A percentile compares a stretch with the other conserved stretches of the same genome.
Conservation (phyloP, 1,139 yeast species). For the Zygosaccharomyces sapae region DNA sequence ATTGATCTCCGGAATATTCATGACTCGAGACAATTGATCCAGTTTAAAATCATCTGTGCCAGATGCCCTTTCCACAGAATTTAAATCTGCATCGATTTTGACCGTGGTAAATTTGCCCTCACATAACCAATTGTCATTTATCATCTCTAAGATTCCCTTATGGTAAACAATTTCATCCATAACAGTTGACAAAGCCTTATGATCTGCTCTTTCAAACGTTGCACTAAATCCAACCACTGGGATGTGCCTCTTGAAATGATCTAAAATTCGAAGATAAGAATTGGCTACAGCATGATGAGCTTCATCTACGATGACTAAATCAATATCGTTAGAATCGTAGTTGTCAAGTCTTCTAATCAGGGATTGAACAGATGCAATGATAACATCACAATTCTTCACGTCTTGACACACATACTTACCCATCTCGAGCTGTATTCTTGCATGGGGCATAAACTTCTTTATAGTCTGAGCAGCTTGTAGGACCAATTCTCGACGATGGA, state of each 20-base stretch:
- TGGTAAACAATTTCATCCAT: slow-evolving; percentile 77
- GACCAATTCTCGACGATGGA: slow-evolving; percentile 78
- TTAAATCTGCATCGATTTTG: slow-evolving; percentile 38
- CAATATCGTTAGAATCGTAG: slow-evolving; percentile 51
- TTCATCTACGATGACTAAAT: slow-evolving; percentile 80
- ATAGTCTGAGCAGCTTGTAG: slow-evolving; percentile 62
- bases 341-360: slow-evolving; percentile 52
- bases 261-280: slow-evolving; percentile 57
- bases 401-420: slow-evolving; percentile 39
- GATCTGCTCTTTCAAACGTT: slow-evolving; percentile 68
- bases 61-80: slow-evolving; percentile 34
- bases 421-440: slow-evolving; percentile 70
- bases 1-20: slow-evolving; percentile 54
- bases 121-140: slow-evolving; percentile 62
- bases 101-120: slow-evolving; percentile 66
- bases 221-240: slow-evolving; percentile 85
- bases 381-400: slow-evolving; percentile 50
- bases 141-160: slow-evolving; percentile 62
- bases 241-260: slow-evolving; percentile 54
- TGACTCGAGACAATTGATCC: slow-evolving; percentile 47
- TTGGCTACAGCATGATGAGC: slow-evolving; percentile 88
- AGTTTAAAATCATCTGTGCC: slow-evolving; percentile 52
- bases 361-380: slow-evolving; percentile 76
- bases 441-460: slow-evolving; percentile 45
- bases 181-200: slow-evolving; percentile 50